Conservation (phyloP, 2,329 filamentous ascomycete species). For the Penicillium sp. region DNA sequence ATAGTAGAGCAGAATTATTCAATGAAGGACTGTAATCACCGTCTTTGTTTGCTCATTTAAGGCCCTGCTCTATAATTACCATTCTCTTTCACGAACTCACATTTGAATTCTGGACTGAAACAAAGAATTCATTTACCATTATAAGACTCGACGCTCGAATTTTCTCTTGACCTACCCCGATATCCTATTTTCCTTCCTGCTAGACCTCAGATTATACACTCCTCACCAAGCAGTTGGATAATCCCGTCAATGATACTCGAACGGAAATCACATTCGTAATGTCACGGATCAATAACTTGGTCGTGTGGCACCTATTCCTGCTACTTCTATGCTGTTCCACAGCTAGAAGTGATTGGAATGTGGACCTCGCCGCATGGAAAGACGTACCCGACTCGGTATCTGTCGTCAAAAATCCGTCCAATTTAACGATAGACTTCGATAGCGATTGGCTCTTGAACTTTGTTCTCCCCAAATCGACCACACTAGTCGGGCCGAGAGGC, state of each 20-base stretch:
- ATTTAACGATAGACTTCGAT: not conserved
- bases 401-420: not conserved
- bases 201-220: not conserved
- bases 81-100: not conserved
- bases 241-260: not conserved
- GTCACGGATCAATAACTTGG: not conserved
- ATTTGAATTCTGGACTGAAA: not conserved
- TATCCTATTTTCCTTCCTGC: not conserved
- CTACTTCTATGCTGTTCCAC: not conserved
- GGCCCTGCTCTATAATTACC: not conserved
- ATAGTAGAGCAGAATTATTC: too few relatives aligned
- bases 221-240: not conserved
- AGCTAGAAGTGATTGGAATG: not conserved
- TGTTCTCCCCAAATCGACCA: not conserved
- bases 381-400: not conserved
- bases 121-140: not conserved
- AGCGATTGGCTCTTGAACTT: not conserved
- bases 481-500: not conserved
- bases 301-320: not conserved
- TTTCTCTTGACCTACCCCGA: not conserved
- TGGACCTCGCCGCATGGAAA: not conserved
- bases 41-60: not conserved
- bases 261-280: not conserved
- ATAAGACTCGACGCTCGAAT: not conserved
- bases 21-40: too few relatives aligned